These are phyloP conservation scores for Biscutella auriculata DNA, from an alignment of 441 rosid genomes.

Conservation along the genomic window DNA sequence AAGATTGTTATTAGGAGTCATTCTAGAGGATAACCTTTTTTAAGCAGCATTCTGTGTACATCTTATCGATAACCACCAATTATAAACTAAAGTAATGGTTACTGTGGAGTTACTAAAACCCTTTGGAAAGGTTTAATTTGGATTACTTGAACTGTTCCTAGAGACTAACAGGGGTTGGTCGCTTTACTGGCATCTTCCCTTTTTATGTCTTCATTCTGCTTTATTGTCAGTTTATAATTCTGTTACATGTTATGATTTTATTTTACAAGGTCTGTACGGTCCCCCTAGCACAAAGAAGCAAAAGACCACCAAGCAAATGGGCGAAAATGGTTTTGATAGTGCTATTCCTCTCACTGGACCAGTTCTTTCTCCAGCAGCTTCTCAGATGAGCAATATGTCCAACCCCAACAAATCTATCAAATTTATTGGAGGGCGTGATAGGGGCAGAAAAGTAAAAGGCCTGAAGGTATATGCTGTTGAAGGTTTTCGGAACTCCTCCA, in stretches of 20 bases:
- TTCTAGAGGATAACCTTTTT: not conserved
- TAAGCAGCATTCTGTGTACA: not conserved
- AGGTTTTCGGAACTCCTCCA: not conserved
- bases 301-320: constrained; percentile 55
- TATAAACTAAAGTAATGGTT: not conserved
- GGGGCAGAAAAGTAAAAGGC: constrained; percentile 66
- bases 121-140: not conserved
- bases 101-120: constrained; percentile 1
- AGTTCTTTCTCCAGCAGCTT: constrained; percentile 73
- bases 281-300: constrained; percentile 67
- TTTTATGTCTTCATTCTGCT: constrained; percentile 5
- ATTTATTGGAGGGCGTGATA: constrained; percentile 58
- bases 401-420: constrained; percentile 66
- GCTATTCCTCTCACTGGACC: constrained; percentile 44
- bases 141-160: not conserved
- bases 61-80: not conserved
- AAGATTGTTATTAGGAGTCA: not conserved
- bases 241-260: constrained; percentile 4
- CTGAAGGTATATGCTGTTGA: constrained; percentile 49
- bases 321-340: constrained; percentile 55
- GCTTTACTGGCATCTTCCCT: constrained; percentile 12
- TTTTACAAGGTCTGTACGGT: constrained; percentile 56
- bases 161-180: not conserved
- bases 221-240: not conserved
- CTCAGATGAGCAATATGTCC: constrained; percentile 97